Evolutionary conservation across 2,329 filamentous ascomycete species (phyloP).

Genomic region (Uncinocarpus reesii): DNA sequence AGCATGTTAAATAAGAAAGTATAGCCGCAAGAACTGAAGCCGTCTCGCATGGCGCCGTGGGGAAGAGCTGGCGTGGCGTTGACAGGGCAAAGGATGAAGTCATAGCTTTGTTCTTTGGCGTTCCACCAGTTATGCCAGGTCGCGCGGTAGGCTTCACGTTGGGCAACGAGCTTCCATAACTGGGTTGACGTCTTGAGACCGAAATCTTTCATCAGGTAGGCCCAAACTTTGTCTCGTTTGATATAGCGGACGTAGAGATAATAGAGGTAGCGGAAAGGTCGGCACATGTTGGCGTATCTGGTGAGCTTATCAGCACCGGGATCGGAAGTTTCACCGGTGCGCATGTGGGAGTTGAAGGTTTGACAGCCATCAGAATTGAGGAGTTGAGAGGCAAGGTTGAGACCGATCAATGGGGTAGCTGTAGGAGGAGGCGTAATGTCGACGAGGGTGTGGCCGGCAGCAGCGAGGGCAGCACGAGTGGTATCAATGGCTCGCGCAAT

Average conservation of each 20-base stretch:
- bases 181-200: constrained; percentile 62
- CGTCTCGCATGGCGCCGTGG: constrained; percentile 75
- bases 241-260: constrained; percentile 85
- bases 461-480: constrained; percentile 57
- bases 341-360: constrained; percentile 68
- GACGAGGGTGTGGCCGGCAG: constrained; percentile 64
- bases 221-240: constrained; percentile 64
- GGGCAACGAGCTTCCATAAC: constrained; percentile 70
- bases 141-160: constrained; percentile 66
- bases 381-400: constrained; percentile 66
- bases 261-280: constrained; percentile 70
- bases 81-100: constrained; percentile 72
- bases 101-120: constrained; percentile 54
- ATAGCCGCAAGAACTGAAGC: constrained; percentile 78
- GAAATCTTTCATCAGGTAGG: constrained; percentile 63
- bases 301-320: constrained; percentile 64
- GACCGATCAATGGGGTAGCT: constrained; percentile 65
- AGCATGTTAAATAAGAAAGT: constrained; percentile 91
- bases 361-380: constrained; percentile 75
- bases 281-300: constrained; percentile 61
- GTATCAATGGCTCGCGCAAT: constrained; percentile 66
- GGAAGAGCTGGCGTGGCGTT: constrained; percentile 86
- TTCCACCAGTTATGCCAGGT: constrained; percentile 84
- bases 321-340: constrained; percentile 69
- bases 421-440: constrained; percentile 56